A percentile compares a stretch with the other conserved stretches of the same genome.
Evolutionary conservation across 1,139 yeast species (phyloP).

Genomic region (Blastobotrys illinoisensis): DNA sequence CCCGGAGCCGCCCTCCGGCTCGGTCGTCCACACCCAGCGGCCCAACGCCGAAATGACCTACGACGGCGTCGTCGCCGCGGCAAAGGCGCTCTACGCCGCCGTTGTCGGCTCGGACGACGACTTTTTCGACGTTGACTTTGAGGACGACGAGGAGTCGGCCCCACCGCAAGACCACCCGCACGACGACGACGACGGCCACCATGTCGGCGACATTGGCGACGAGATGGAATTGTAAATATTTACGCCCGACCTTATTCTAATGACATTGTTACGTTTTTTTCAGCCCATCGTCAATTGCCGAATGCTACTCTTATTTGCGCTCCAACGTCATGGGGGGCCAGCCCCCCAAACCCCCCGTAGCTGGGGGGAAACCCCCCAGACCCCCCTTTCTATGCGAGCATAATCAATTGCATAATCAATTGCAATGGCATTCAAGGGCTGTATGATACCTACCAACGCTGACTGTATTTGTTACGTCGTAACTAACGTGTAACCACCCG

Average conservation of each 20-base stretch:
- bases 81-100: constrained; percentile 64
- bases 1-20: constrained; percentile 13
- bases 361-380: too few relatives aligned
- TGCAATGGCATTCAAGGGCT: too few relatives aligned
- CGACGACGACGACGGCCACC: constrained; percentile 8
- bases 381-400: too few relatives aligned
- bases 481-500: too few relatives aligned
- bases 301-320: too few relatives aligned
- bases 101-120: constrained; percentile 93
- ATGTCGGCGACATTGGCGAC: constrained; percentile 50
- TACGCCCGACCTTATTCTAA: neutral
- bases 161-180: constrained; percentile 2
- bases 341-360: too few relatives aligned
- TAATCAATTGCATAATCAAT: too few relatives aligned
- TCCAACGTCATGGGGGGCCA: neutral
- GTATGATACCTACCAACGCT: too few relatives aligned
- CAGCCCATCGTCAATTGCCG: too few relatives aligned
- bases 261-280: neutral
- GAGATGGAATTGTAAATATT: constrained; percentile 55
- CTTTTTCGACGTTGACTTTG: constrained; percentile 92
- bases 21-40: constrained; percentile 49
- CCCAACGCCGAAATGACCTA: constrained; percentile 83
- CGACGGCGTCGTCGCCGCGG: constrained; percentile 82
- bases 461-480: too few relatives aligned
- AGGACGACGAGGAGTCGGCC: constrained; percentile 70